Conservation (phyloP, 352 stramenopile genomes). For the Globisporangium nagaii region DNA sequence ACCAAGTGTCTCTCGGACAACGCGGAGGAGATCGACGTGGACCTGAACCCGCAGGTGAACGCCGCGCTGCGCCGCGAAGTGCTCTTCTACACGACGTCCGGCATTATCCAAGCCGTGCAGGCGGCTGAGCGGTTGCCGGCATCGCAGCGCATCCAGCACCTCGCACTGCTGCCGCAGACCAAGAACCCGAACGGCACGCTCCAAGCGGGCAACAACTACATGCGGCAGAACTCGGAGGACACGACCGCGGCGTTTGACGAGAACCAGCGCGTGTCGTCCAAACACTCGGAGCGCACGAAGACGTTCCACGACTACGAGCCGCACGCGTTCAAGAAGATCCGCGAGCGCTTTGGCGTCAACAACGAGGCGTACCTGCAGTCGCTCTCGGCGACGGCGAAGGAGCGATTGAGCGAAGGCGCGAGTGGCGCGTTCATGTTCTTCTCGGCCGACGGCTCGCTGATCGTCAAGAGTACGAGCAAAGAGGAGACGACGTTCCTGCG, state of each 20-base stretch:
- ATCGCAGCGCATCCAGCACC: constrained; percentile 77
- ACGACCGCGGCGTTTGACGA: constrained; percentile 57
- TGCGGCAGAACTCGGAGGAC: constrained; percentile 45
- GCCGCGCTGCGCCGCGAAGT: constrained; percentile 81
- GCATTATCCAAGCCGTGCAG: constrained; percentile 85
- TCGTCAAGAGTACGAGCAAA: constrained; percentile 89
- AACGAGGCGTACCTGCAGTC: constrained; percentile 82
- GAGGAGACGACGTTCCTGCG: constrained; percentile 85
- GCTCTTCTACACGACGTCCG: constrained; percentile 88
- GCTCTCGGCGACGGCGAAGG: constrained; percentile 81
- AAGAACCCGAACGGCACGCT: constrained; percentile 27
- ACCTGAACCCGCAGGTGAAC: constrained; percentile 87
- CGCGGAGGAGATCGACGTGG: constrained; percentile 64
- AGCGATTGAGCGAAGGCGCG: constrained; percentile 84
- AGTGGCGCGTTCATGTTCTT: constrained; percentile 92
- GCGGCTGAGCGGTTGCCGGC: constrained; percentile 66
- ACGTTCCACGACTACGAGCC: constrained; percentile 88
- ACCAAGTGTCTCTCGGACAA: constrained; percentile 53
- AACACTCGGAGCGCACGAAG: constrained; percentile 72
- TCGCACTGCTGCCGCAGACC: constrained; percentile 75
- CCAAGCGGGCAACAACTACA: constrained; percentile 31
- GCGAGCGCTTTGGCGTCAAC: constrained; percentile 78
- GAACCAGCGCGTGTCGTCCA: constrained; percentile 60
- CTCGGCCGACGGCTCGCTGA: constrained; percentile 80
- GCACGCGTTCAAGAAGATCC: constrained; percentile 86